Evolutionary conservation across 1,284 basidiomycete genomes (phyloP), one percentile per base, ranked within the genome.

Genomic region (Leccinum colubrinum): DNA sequence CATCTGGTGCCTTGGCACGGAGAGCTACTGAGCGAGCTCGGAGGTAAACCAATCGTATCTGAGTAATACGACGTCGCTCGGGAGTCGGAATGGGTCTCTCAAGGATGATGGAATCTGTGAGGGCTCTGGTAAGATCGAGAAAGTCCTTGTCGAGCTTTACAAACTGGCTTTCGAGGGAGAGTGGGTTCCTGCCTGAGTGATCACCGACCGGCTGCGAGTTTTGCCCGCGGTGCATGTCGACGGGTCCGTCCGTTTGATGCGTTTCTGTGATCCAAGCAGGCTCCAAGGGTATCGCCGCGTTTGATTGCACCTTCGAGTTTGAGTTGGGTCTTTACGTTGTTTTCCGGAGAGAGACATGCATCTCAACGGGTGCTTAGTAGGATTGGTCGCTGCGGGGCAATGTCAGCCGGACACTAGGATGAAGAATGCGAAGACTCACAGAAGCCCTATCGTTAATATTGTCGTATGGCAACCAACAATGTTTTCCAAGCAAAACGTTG

Each of bases 271-370:
- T 65, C 76, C 76, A 57, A 72, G 33, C 2, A 37, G 62, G 20
- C 82, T 75, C 48, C 80, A 77, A 81, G 75, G 56, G 81, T 71
- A 66, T 93, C 90, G 17, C 91, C 93, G 39, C 93, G 86, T 73
- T 95, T 95, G 37, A 88, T 77, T 1, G 93, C 93, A n/a, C 93
- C 87, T 68, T 90, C 91, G 62, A 86, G 80, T 71, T 89, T 85
- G 5, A 87, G 80, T 64, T 90, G 83, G 6, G 83, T 85, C 68
- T 88, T 92, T 33, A 68, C 86, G 88, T 72, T 90, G 81, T 66
- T 88, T 92, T 51, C 79, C 80, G 1, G 90, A 93, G 39, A 93
- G 39, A 87, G 82, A 56, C 81, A 67, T 5, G 69, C 82, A 83
- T 87, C 9, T 54, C 15, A 17, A 12, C n/a, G 37, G 17, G 15